Conservation (phyloP, 73 alveolate species). For the Paramecium octaurelia region DNA sequence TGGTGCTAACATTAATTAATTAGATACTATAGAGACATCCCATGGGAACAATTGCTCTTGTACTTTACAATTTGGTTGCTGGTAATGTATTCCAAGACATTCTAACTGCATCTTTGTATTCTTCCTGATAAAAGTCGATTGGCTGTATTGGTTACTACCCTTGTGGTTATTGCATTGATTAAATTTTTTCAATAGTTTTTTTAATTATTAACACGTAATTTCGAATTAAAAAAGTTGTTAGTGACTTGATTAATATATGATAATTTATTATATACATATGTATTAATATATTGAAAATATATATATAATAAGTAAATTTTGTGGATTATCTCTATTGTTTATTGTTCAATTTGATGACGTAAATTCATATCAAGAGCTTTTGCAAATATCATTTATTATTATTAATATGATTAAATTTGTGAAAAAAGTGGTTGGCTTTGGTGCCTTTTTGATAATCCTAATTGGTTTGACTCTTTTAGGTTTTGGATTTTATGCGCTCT, state of each 20-base stretch:
- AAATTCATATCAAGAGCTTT: not conserved
- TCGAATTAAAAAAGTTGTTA: not conserved
- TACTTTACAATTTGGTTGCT: slow-evolving; percentile 80
- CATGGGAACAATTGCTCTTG: slow-evolving; percentile 96
- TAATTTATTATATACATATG: not conserved
- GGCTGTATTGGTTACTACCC: not conserved
- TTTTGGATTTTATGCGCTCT: not conserved
- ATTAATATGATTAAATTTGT: not conserved
- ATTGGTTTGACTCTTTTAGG: not conserved
- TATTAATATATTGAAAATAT: not conserved
- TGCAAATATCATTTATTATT: not conserved
- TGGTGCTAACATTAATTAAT: slow-evolving; percentile 29
- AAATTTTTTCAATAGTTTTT: not conserved
- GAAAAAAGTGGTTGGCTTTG: not conserved
- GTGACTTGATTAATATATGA: not conserved
- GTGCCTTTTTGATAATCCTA: not conserved
- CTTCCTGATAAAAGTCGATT: slow-evolving; percentile 64
- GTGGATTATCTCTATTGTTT: not conserved
- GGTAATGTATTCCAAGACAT: slow-evolving; percentile 97
- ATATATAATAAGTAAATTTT: not conserved
- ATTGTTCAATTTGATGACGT: not conserved
- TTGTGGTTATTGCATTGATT: not conserved
- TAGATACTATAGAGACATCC: slow-evolving; percentile 83
- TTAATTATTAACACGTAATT: not conserved
- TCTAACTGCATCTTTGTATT: slow-evolving; percentile 88